Evolutionary conservation across 306 rosid genomes (phyloP).

Genomic region (Dryas octopetala): DNA sequence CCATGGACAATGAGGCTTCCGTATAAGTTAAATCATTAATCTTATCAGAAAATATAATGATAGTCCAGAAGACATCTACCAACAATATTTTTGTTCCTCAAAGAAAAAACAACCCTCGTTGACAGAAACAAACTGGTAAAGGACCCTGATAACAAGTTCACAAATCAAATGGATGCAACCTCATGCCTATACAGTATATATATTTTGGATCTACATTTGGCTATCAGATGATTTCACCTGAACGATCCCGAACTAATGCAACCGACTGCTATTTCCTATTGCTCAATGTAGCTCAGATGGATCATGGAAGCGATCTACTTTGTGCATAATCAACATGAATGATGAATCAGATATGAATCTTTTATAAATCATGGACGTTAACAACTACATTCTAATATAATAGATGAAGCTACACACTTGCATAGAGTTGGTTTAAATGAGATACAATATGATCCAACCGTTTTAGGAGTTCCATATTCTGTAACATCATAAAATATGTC

Average conservation of each 20-base stretch:
- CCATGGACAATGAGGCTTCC: conserved; percentile 11
- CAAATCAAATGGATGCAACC: not conserved
- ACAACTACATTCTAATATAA: conserved; percentile 1
- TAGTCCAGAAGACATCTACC: conserved; percentile 10
- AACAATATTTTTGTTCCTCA: conserved; percentile 13
- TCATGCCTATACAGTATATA: not conserved
- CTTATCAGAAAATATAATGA: not conserved
- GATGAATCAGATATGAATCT: not conserved
- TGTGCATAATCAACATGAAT: no score
- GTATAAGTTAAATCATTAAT: conserved; percentile 7
- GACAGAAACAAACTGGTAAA: conserved; percentile 2
- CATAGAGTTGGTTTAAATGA: not conserved
- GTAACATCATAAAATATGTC: conserved; percentile 13
- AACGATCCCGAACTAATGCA: not conserved
- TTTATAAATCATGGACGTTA: not conserved
- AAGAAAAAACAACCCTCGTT: not conserved
- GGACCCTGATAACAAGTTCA: conserved; percentile 2
- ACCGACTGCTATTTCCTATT: not conserved
- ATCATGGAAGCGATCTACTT: no score
- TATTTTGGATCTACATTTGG: not conserved
- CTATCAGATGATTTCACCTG: not conserved
- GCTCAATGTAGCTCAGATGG: not conserved
- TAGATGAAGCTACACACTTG: not conserved
- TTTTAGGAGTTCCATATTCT: conserved; percentile 6
- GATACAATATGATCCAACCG: conserved; percentile 13